Conservation (phyloP, 257 asterid genomes). For the Gentiana macrophylla region DNA sequence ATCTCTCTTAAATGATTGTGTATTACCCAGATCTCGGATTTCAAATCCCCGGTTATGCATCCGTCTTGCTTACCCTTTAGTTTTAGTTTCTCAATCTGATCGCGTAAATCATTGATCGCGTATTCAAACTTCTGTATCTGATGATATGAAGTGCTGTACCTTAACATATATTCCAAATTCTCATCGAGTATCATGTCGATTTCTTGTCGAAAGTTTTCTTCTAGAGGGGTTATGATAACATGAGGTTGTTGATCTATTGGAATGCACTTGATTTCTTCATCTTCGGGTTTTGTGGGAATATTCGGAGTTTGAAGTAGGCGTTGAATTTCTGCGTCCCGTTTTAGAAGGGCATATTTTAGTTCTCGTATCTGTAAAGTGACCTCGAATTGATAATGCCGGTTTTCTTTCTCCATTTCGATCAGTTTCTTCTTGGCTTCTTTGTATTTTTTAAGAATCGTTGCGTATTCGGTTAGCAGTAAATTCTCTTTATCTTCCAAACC, state of each 20-base stretch:
- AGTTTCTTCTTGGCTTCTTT: conserved; percentile 74
- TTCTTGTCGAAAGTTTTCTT: conserved; percentile 54
- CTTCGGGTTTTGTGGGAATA: conserved; percentile 24
- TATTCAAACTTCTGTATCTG: conserved; percentile 80
- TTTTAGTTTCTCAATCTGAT: conserved; percentile 42
- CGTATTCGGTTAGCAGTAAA: conserved; percentile 59
- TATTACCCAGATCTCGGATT: conserved; percentile 64
- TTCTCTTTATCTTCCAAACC: conserved; percentile 75
- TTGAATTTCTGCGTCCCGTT: conserved; percentile 64
- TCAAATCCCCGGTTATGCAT: conserved; percentile 24
- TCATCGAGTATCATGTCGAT: conserved; percentile 80
- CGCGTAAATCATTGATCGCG: conserved; percentile 52
- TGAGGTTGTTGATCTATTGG: conserved; percentile 14
- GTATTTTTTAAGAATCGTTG: conserved; percentile 57
- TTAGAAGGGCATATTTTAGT: conserved; percentile 41
- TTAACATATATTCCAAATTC: conserved; percentile 80
- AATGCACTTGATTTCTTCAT: conserved; percentile 20
- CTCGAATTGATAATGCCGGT: conserved; percentile 52
- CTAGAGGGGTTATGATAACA: conserved; percentile 33
- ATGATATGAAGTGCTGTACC: conserved; percentile 80
- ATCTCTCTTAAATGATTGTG: conserved; percentile 85
- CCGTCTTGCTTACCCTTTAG: conserved; percentile 49
- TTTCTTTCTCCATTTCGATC: conserved; percentile 51
- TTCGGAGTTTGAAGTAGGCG: conserved; percentile 32
- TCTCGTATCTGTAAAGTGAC: conserved; percentile 51